Evolutionary conservation across 306 rosid species (phyloP).

Genomic region (Geum urbanum): DNA sequence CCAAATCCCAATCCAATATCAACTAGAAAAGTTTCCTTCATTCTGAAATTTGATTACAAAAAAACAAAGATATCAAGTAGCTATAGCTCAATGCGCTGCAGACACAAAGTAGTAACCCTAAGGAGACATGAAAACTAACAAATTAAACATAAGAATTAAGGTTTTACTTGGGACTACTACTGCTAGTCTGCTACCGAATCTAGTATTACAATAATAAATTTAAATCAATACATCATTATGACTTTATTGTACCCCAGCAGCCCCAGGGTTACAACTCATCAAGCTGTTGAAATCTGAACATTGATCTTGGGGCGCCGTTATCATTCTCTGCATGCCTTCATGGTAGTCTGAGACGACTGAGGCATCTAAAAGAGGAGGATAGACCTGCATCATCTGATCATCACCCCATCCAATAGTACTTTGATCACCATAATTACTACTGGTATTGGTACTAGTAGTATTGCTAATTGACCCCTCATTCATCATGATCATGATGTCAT

Average conservation of each 20-base stretch:
- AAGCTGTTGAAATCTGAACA: conserved; percentile 34
- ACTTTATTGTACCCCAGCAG: conserved; percentile 20
- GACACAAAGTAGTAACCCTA: not conserved
- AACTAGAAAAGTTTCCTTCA: not conserved
- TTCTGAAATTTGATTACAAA: not conserved
- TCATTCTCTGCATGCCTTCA: conserved; percentile 27
- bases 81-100: not conserved
- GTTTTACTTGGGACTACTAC: conserved; percentile 3
- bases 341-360: conserved; percentile 14
- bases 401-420: conserved; percentile 38
- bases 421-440: conserved; percentile 9
- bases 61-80: not conserved
- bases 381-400: conserved; percentile 31
- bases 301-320: conserved; percentile 19
- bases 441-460: conserved; percentile 19
- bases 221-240: not conserved
- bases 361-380: conserved; percentile 34
- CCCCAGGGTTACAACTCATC: conserved; percentile 33
- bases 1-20: not conserved
- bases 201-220: not conserved
- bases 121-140: not conserved
- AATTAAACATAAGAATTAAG: not conserved
- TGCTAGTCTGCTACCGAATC: not conserved
- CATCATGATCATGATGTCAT: conserved; percentile 27
- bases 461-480: conserved; percentile 17